phyloP scores from a whole-genome alignment of 2,329 filamentous ascomycete genomes.

The Colletotrichum siamense region DNA sequence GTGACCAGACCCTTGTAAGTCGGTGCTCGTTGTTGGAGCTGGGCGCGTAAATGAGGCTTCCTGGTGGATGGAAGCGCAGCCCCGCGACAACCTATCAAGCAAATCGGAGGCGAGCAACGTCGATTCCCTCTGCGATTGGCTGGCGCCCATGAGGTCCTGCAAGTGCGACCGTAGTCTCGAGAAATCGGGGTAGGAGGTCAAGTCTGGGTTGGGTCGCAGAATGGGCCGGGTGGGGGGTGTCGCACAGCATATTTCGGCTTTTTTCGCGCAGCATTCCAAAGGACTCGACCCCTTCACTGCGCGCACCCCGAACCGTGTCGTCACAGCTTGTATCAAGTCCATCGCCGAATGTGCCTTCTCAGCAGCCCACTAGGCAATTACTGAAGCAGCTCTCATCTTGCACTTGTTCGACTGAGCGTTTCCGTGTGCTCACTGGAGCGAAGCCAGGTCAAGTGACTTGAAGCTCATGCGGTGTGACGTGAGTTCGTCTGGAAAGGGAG shows the following conservation, averaged over 20 bases:
- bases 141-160: slow-evolving; percentile 5
- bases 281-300: slow-evolving; percentile 1
- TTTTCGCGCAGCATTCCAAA: slow-evolving; percentile 3
- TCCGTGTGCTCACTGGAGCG: slow-evolving; percentile 42
- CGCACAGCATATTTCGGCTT: slow-evolving; percentile 21
- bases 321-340: slow-evolving; percentile 2
- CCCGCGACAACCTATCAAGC: slow-evolving; percentile 46
- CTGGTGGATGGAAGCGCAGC: slow-evolving; percentile 49
- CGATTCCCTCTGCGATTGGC: slow-evolving; percentile 46
- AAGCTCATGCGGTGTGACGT: slow-evolving; percentile 48
- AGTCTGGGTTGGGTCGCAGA: slow-evolving; percentile 23
- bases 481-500: slow-evolving; percentile 4
- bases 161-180: slow-evolving; percentile 10
- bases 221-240: slow-evolving; percentile 16
- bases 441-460: slow-evolving; percentile 50
- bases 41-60: slow-evolving; percentile 59
- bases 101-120: slow-evolving; percentile 50
- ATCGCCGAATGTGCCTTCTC: not conserved
- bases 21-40: slow-evolving; percentile 24
- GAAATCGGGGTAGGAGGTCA: slow-evolving; percentile 18
- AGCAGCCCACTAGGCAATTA: not conserved
- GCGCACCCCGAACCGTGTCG: slow-evolving; percentile 10
- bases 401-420: slow-evolving; percentile 35
- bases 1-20: slow-evolving; percentile 43
- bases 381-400: slow-evolving; percentile 24